These are phyloP conservation scores for Eucalyptus sp. DNA, from an alignment of 345 rosid species.

Conservation along the genomic window DNA sequence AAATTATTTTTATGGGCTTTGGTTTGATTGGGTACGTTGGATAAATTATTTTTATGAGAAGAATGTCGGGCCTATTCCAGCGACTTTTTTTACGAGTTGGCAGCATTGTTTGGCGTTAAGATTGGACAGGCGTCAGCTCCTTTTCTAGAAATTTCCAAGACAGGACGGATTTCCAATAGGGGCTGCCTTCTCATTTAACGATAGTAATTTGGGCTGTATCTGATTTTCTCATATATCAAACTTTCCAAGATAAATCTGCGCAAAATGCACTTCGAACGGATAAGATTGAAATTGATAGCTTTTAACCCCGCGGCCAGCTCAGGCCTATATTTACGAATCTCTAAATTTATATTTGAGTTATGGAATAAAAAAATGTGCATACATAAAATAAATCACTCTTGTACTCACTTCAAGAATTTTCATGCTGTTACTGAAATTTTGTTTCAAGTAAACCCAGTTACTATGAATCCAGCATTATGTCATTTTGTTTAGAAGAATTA, in stretches of 20 bases:
- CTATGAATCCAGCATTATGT: no score
- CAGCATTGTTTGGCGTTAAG: background rate
- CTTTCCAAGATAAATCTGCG: background rate
- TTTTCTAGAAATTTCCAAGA: background rate
- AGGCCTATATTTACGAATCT: background rate
- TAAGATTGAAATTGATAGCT: no score
- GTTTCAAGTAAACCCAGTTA: background rate
- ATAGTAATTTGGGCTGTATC: background rate
- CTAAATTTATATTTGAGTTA: background rate
- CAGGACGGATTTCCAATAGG: background rate
- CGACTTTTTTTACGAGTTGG: background rate
- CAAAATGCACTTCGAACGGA: background rate
- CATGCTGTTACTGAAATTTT: background rate
- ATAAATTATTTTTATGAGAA: no score
- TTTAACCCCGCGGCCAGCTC: background rate
- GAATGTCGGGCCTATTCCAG: background rate
- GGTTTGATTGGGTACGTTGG: background rate
- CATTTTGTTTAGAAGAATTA: background rate
- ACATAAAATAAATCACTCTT: background rate
- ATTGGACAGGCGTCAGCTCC: background rate
- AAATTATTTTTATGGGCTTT: background rate
- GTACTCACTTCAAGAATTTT: background rate
- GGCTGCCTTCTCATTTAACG: background rate
- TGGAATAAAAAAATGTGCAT: background rate
- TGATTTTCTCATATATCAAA: background rate